Evolutionary conservation across 2,329 filamentous ascomycete species (phyloP).

Genomic region (Escovopsis sp.): DNA sequence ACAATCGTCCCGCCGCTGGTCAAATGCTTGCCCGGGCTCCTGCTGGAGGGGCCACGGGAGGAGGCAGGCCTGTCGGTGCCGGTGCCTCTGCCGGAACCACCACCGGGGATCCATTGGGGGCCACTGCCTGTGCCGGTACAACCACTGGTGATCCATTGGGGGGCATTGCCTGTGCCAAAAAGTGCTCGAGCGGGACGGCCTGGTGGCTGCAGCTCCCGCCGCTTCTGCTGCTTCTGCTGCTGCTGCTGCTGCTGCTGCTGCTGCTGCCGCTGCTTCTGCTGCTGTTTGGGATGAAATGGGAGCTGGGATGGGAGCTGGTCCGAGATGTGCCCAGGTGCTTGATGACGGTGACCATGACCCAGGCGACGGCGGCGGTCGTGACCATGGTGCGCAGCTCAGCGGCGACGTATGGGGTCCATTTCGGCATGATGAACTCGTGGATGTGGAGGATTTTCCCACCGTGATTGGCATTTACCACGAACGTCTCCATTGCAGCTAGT

Average conservation of each 20-base stretch:
- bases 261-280: not conserved
- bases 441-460: conserved; percentile 8
- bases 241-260: not conserved
- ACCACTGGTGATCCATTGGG: no score
- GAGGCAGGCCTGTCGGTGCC: no score
- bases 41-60: no score
- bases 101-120: no score
- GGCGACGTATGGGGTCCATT: conserved; percentile 7
- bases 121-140: no score
- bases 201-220: not conserved
- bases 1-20: no score
- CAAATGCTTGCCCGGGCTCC: no score
- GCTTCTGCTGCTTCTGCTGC: not conserved
- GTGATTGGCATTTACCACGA: conserved; percentile 9
- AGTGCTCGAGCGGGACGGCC: not conserved
- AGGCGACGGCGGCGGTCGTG: conserved; percentile 9
- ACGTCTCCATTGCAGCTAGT: conserved; percentile 8
- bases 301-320: no score
- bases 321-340: conserved; percentile 6
- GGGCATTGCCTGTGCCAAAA: not conserved
- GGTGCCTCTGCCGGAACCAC: no score
- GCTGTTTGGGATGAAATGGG: not conserved
- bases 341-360: conserved; percentile 9
- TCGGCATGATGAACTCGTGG: conserved; percentile 8
- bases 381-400: conserved; percentile 10